Evolutionary conservation across 2,329 filamentous ascomycete species (phyloP).

Genomic region (Colletotrichum caudatum): DNA sequence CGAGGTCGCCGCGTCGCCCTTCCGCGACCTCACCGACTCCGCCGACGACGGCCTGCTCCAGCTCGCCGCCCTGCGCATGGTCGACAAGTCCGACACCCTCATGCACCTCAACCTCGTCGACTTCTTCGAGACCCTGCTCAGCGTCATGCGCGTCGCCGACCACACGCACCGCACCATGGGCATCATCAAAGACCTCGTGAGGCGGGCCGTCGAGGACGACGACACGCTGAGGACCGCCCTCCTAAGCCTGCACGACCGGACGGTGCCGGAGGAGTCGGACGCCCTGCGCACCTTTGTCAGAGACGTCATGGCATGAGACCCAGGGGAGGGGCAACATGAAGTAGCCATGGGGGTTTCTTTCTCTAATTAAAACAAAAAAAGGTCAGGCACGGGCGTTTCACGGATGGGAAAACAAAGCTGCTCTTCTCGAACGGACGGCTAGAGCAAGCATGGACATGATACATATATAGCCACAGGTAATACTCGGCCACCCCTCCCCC

Average conservation of each 20-base stretch:
- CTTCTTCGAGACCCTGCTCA: constrained; percentile 65
- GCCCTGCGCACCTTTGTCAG: constrained; percentile 59
- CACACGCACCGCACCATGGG: constrained; percentile 46
- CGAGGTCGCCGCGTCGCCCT: constrained; percentile 53
- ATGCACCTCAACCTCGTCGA: constrained; percentile 65
- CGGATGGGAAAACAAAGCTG: background rate
- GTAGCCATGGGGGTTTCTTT: background rate
- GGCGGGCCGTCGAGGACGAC: constrained; percentile 56
- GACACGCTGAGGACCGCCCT: constrained; percentile 54
- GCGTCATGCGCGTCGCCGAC: constrained; percentile 58
- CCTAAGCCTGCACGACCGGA: constrained; percentile 59
- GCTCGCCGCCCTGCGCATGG: constrained; percentile 65
- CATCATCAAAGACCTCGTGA: constrained; percentile 53
- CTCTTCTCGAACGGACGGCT: background rate
- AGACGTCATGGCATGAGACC: constrained; percentile 51
- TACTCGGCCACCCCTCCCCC: background rate
- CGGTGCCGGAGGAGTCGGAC: constrained; percentile 64
- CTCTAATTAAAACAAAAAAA: background rate
- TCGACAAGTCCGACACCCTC: constrained; percentile 61
- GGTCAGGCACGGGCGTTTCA: constrained; percentile 10
- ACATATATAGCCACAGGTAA: background rate
- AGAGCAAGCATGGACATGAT: background rate
- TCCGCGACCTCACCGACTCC: constrained; percentile 49
- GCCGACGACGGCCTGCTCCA: constrained; percentile 59
- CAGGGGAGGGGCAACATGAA: background rate